A percentile compares a stretch with the other conserved stretches of the same genome.
Conservation (phyloP, 2,329 filamentous ascomycete genomes). For the Bipolaris cookei region DNA sequence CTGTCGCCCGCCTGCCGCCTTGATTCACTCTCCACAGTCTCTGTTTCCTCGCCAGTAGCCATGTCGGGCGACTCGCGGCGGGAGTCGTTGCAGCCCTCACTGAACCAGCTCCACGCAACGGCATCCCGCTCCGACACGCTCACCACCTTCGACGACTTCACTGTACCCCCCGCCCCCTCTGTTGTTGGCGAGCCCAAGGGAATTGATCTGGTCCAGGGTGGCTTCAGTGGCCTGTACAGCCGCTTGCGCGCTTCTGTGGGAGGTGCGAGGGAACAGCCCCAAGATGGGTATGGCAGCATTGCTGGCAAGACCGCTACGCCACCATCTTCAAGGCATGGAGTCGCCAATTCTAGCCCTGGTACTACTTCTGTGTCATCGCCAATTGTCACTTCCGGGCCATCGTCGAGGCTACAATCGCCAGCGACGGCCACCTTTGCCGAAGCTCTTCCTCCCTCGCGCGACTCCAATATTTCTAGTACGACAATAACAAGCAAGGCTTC, state of each 20-base stretch:
- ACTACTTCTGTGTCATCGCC: conserved; percentile 46
- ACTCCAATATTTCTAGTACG: conserved; percentile 41
- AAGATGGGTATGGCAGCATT: conserved; percentile 36
- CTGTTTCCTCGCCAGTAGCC: conserved; percentile 14
- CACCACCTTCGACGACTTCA: conserved; percentile 94
- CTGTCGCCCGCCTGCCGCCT: conserved; percentile 9
- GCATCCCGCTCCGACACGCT: conserved; percentile 85
- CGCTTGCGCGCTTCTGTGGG: conserved; percentile 84
- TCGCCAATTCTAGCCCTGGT: conserved; percentile 28
- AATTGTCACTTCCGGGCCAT: conserved; percentile 43
- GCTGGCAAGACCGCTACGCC: conserved; percentile 26
- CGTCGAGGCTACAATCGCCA: conserved; percentile 50
- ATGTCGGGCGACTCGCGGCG: conserved; percentile 38
- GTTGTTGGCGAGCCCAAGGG: conserved; percentile 70
- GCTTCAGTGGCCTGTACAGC: conserved; percentile 87
- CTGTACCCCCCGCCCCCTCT: conserved; percentile 67
- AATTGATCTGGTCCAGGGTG: conserved; percentile 79
- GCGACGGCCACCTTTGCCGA: conserved; percentile 47
- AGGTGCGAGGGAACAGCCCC: conserved; percentile 62
- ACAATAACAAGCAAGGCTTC: conserved; percentile 41
- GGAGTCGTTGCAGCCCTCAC: conserved; percentile 41
- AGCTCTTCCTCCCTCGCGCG: conserved; percentile 41
- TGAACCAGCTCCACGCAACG: conserved; percentile 86
- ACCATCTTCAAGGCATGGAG: conserved; percentile 21
- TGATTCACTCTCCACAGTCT: conserved; percentile 3